Conservation (phyloP, 352 stramenopile species). For the Globisporangium splendens region DNA sequence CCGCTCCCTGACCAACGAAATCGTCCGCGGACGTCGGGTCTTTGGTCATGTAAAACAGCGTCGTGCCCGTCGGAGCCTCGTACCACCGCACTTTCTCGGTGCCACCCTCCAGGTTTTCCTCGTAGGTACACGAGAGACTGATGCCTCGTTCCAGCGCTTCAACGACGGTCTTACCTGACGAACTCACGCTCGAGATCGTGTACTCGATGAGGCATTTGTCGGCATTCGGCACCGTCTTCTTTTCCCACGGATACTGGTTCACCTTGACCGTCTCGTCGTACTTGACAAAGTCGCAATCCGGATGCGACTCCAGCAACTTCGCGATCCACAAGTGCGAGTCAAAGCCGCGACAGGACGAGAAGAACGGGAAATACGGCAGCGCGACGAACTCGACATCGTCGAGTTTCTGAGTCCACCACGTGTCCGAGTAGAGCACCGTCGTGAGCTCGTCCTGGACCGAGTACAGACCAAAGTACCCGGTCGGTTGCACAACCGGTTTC, state of each 20-base stretch:
- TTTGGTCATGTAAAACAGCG: slow-evolving; percentile 88
- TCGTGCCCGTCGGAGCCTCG: slow-evolving; percentile 65
- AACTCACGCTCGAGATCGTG: slow-evolving; percentile 23
- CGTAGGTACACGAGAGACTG: slow-evolving; percentile 89
- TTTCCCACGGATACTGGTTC: slow-evolving; percentile 89
- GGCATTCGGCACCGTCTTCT: slow-evolving; percentile 72
- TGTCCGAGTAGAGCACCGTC: slow-evolving; percentile 38
- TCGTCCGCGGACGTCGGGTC: slow-evolving; percentile 54
- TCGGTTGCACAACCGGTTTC: slow-evolving; percentile 27
- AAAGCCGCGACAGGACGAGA: slow-evolving; percentile 94
- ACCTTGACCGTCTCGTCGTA: slow-evolving; percentile 90
- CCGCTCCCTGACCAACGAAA: slow-evolving; percentile 43
- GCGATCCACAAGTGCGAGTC: slow-evolving; percentile 92
- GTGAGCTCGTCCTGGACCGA: slow-evolving; percentile 36
- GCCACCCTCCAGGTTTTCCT: slow-evolving; percentile 76
- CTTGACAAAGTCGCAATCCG: slow-evolving; percentile 85
- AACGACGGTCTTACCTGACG: slow-evolving; percentile 8
- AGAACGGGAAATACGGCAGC: slow-evolving; percentile 95
- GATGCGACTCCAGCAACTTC: slow-evolving; percentile 94
- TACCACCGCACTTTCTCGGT: slow-evolving; percentile 87
- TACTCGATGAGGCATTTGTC: slow-evolving; percentile 78
- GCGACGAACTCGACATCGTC: slow-evolving; percentile 65
- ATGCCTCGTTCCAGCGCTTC: slow-evolving; percentile 60
- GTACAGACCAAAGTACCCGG: slow-evolving; percentile 60
- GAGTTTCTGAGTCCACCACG: slow-evolving; percentile 79